Evolutionary conservation across 2,329 filamentous ascomycete species (phyloP), one percentile per base, ranked within the genome.

Genomic region (Pyrenochaeta sp.): DNA sequence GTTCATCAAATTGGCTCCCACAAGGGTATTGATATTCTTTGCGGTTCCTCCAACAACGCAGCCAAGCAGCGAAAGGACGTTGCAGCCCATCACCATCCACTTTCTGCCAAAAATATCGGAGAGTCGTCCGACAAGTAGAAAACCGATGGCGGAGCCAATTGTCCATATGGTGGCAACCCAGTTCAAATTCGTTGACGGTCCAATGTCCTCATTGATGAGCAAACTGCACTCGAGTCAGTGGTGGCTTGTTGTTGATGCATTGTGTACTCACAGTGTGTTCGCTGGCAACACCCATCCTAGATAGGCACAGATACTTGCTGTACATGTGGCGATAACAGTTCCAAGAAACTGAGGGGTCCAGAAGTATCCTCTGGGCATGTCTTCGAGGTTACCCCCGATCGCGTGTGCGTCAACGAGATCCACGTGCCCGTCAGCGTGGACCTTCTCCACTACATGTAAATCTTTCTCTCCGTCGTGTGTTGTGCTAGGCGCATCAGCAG

Each of bases 311-410:
- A 61, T 64, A 13, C 45, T 52, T 18, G 53, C 58, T 19, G 46
- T 48, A 29, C 60, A 65, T 13, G 60, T 56, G 10, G 60, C 60
- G n/a, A 58, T 48, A 1, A 76, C 63, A 5, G 74, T 77, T 4
- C 74, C 72, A 22, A 76, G 61, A 45, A 77, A 76, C 29, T 71
- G 65, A 2, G 62, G 42, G 34, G 69, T 75, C 20, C 51, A 58
- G 51, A 71, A 76, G 58, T 77, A 76, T 9, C 74, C 73, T 19
- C 41, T 37, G 1, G 73, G 74, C 73, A 77, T 74, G 7, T 60
- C 56, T 5, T 69, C 64, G 4, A 71, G 42, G 3, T 73, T 69
- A 7, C 74, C 74, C 5, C 75, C 75, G n/a, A 77, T 58, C 28
- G 73, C 74, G 21, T 73, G 63, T 3, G 67, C 53, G 47, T 76